Evolutionary conservation across 768 basidiomycete genomes (phyloP), one percentile per base, ranked within the genome.

Genomic region (Candolleomyces efflorescens): DNA sequence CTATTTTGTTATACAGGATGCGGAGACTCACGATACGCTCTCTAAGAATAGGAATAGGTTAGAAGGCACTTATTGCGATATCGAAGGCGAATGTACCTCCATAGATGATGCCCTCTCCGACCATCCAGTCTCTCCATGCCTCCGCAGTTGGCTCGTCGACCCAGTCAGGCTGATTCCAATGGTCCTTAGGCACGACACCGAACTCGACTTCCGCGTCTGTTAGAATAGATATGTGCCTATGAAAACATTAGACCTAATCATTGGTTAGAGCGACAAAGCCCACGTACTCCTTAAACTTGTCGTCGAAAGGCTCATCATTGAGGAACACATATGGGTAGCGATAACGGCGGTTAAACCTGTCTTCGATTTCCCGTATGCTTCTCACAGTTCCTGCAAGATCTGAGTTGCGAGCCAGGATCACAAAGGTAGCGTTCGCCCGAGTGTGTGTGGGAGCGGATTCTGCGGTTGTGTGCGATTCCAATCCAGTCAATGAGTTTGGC

Each of bases 321-420:
- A 98, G 75, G 72, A 97, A 89, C 23, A 93, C 86, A 70, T 90
- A 97, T 3, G 92, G 91, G 65, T 97, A 96, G 20, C 81, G 78
- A 63, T 83, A 89, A 59, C 78, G 81, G 45, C 77, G 74, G 71
- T 98, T 98, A 75, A 94, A 94, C 41, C 85, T 73, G 60, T 89
- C 83, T 72, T 96, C 94, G 60, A 93, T 72, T 68, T 89, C 82
- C 60, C 81, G 81, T 62, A 94, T 84, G 61, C 86, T 87, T 39
- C 73, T 71, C 54, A 89, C 71, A 45, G 86, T 81, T 17, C 79
- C 78, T n/a, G 78, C 61, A 6, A 87, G 62, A 59, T 91, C 89
- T 32, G 73, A 71, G 66, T 90, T 91, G 43, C 87, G 78, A 39
- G 82, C 86, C 26, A 94, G 80, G 41, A 78, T 72, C 7, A 76